Evolutionary conservation across 805 yeast species (phyloP), one percentile per base, ranked within the genome.

Genomic region (Metschnikowia gruessii): DNA sequence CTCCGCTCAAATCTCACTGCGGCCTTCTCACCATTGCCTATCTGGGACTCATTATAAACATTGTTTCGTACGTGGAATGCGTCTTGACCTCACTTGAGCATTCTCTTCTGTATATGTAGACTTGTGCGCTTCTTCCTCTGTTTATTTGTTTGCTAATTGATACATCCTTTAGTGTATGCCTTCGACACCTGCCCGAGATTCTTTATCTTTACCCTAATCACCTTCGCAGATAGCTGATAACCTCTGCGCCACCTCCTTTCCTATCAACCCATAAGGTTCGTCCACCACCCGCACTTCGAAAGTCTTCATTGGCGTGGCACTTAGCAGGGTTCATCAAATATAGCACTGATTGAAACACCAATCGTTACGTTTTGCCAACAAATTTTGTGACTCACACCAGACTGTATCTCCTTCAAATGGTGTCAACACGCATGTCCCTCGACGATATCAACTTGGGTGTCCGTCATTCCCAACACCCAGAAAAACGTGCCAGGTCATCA

Each of bases 401-500:
- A 17, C 17, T 11, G n/a, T 9, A 11, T 13, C 3, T 15, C 15
- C 31, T 22, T 26, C 7, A 15, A n/a, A 46, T 46, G 49, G 43
- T 46, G n/a, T 24, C 42, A 15, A 41, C 42, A 17, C 45, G 49
- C 19, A 29, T n/a, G 21, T 22, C 49, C 2, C 21, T 32, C 7
- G 49, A 46, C 32, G 49, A 46, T 29, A 46, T 46, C 24, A 41
- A 28, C 21, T 37, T 41, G 40, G 48, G 48, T 10, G 8, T 37
- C 29, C 42, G 45, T 22, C 36, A 39, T 9, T 16, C 35, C 10
- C 22, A 36, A 21, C 35, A 43, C 18, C 50, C 37, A 9, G 56
- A 55, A 17, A 52, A 65, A 51, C 60, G 71, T 43, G 61, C 71
- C 12, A 54, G 69, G 35, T 68, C 74, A 13, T 53, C 58, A 13